Evolutionary conservation across 2,329 filamentous ascomycete genomes (phyloP).

Genomic region (Cryphonectria radicalis): DNA sequence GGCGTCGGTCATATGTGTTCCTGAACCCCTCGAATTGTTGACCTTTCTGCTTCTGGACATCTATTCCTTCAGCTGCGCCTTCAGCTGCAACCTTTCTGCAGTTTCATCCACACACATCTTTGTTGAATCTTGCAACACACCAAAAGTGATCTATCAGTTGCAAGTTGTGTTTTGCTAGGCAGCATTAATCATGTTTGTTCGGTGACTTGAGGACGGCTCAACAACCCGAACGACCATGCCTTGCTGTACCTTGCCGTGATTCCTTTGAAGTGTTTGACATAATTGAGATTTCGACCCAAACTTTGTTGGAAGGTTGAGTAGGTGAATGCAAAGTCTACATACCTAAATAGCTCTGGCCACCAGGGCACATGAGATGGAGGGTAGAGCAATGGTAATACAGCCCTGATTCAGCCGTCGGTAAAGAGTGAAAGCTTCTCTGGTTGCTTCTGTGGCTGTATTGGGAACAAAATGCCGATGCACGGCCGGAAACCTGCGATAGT

Average conservation of each 20-base stretch:
- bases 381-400: not conserved
- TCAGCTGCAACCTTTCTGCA: not conserved
- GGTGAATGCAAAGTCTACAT: not conserved
- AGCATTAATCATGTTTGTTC: not conserved
- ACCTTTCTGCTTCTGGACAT: not conserved
- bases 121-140: not conserved
- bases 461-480: not conserved
- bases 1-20: not conserved
- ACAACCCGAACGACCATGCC: not conserved
- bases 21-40: not conserved
- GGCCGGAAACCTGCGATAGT: not conserved
- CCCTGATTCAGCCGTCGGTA: not conserved
- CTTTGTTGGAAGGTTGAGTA: too few relatives aligned
- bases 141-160: not conserved
- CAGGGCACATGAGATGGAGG: too few relatives aligned
- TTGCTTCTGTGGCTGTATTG: not conserved
- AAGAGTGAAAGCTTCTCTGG: not conserved
- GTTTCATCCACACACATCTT: not conserved
- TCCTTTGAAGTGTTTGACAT: not conserved
- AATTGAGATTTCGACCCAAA: too few relatives aligned
- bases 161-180: not conserved
- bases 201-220: not conserved
- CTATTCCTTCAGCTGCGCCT: not conserved
- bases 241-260: not conserved
- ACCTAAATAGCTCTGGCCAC: not conserved